phyloP scores from a whole-genome alignment of 108 stramenopile genomes.

The Skeletonema tropicum region DNA sequence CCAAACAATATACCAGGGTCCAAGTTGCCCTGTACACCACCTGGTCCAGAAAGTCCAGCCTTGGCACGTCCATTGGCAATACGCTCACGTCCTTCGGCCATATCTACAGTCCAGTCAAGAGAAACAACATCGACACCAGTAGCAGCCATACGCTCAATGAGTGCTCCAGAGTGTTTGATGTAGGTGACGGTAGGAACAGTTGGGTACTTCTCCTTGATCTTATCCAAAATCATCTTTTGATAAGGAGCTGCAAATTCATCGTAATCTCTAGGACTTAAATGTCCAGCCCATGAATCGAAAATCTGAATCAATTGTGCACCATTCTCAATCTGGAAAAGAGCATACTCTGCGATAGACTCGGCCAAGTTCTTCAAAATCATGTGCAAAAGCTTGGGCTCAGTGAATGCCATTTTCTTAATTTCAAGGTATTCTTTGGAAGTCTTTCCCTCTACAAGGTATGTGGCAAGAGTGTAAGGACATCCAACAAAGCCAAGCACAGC shows the following conservation, averaged over 20 bases:
- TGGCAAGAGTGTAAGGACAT: slow-evolving; percentile 98
- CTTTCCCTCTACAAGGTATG: slow-evolving; percentile 97
- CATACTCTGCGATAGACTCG: slow-evolving; percentile 91
- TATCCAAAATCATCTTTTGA: slow-evolving; percentile 91
- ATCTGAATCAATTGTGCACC: slow-evolving; percentile 99
- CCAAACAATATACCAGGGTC: slow-evolving; percentile 93
- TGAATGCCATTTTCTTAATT: slow-evolving; percentile 93
- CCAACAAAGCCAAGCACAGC: slow-evolving; percentile 99
- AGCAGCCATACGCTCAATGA: slow-evolving; percentile 91
- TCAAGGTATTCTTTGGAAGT: slow-evolving; percentile 92
- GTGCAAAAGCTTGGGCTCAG: slow-evolving; percentile 90
- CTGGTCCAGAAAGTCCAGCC: slow-evolving; percentile 71
- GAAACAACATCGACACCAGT: slow-evolving; percentile 97
- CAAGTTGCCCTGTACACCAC: slow-evolving; percentile 95
- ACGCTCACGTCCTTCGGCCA: slow-evolving; percentile 92
- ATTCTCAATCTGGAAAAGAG: slow-evolving; percentile 93
- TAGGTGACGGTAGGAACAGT: slow-evolving; percentile 94
- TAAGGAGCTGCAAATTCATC: slow-evolving; percentile 96
- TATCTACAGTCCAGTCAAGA: slow-evolving; percentile 97
- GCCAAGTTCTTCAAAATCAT: slow-evolving; percentile 89
- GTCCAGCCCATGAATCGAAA: slow-evolving; percentile 99
- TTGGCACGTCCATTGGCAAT: slow-evolving; percentile 69
- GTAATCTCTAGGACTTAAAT: slow-evolving; percentile 92
- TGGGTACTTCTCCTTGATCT: slow-evolving; percentile 91
- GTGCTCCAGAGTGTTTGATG: slow-evolving; percentile 90